Evolutionary conservation across 2,329 filamentous ascomycete genomes (phyloP), one percentile per base, ranked within the genome.

Genomic region (Apiospora hydei): DNA sequence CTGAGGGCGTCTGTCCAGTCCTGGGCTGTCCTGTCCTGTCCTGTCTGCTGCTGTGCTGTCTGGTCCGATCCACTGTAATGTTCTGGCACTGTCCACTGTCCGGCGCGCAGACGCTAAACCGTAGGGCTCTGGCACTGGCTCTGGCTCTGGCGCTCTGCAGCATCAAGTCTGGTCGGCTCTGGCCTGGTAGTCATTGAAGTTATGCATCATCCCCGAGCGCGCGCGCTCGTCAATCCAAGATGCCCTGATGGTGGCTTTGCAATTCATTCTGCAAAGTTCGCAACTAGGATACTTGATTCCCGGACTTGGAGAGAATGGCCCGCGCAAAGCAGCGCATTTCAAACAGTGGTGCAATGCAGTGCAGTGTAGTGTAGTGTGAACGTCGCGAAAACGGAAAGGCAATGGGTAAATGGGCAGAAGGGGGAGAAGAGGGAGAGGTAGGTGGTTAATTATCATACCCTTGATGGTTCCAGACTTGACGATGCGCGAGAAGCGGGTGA

Each of bases 231-330:
- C n/a, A 24, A 13, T 41, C 57, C 57, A 64, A 64, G 46, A 69
- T 44, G 46, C 68, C 68, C 67, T 49, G 70, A 46, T 70, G 72
- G 67, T 44, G 57, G 13, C 26, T 68, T 67, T 34, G 70, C 72
- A 73, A 71, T 73, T 73, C 72, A 73, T 71, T 51, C 70, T 73
- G 72, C 72, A 71, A 70, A 57, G 46, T 10, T 51, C 46, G 47
- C 38, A 43, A 41, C 68, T 51, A 43, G 68, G 68, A 69, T 57
- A 69, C 46, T 26, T 44, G 47, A n/a, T 47, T 30, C 41, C 26
- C 18, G 43, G 66, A 44, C 24, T 18, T 47, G 66, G 66, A 47
- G 44, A 21, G 24, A 26, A 21, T 24, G 13, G 13, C 66, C 66
- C 66, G 66, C 66, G 68, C 68, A 18, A 21, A 51, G 49, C 21